Base-by-base conservation (phyloP, 805 yeast species). In the Metschnikowia rubicola region DNA sequence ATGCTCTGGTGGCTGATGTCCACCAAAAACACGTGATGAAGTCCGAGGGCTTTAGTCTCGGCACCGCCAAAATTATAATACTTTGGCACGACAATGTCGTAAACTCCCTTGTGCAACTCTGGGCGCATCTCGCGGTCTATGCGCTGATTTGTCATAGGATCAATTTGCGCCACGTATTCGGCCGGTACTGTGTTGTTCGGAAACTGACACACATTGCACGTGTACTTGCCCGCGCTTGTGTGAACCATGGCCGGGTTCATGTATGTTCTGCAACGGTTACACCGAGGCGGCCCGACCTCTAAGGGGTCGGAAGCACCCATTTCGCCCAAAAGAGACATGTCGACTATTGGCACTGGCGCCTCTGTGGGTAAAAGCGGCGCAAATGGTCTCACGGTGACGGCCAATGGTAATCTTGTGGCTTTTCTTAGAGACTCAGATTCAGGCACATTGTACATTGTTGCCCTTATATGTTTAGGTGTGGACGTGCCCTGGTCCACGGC, bases 221-320 rank as follows among this genome's bases (percentile, higher is more conserved):
- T 73, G 65, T 88, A 86, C 47, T 68, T 71, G 37, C 82, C 78
- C 28, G 83, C 83, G 45, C 75, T 77, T 6, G 80, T 74, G 54
- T 80, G 83, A 51, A 78, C 83, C 82, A 87, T 85, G 15, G 83
- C 79, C 3, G 97, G 95, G 62, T 92, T 94, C 52, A 90, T 75
- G 64, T 90, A 94, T 1, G 96, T 80, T 46, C 97, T 80, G 68
- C 99, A 94, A 52, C 98, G 83, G 55, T 81, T 79, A 67, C 99
- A 94, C 56, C 99, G 79, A 31, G 95, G 84, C 0, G 96, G 96
- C 0, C 89, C 88, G 21, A 62, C 57, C 42, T 68, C 74, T 37
- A 62, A 52, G 1, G 63, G 61, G 47, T 61, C 64, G 11, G 45
- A 32, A 29, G 58, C 61, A 2, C 55, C 43, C 35, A 39, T 39